Base-by-base conservation (phyloP, 495 filamentous ascomycete species). In the Beverwykella pulmonaria region DNA sequence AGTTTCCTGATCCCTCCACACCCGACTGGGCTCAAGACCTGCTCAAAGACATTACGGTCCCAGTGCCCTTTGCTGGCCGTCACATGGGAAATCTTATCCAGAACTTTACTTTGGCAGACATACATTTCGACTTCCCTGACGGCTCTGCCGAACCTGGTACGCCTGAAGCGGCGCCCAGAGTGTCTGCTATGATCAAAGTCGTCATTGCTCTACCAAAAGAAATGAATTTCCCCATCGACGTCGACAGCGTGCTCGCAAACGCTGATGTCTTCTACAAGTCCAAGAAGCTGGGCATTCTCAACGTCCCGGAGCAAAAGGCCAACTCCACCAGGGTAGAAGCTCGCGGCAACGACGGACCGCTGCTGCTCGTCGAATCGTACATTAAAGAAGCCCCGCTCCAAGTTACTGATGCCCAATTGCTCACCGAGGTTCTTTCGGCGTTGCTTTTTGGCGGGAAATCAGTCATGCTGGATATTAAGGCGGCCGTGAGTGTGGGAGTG, bases 21-120 rank as follows among this genome's bases (percentile, higher is more conserved):
- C 93, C 94, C 1, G 78, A 78, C 26, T 98, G 94, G 94, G 79
- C 97, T 53, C 82, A 83, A 0, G 86, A 92, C 55, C 80, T 98
- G 20, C 80, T 97, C 20, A 87, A 85, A 52, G 92, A 87, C 71
- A 83, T 97, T 69, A 92, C 89, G 4, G 82, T 98, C 8, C 93
- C 93, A 1, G 79, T 97, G 39, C 86, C 90, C 8, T 90, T 97
- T 53, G 90, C 91, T 0, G 92, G 92, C 19, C 84, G 87, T 59
- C 84, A 85, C 2, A 84, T 97, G 68, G 92, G 90, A 55, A 86
- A 90, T 67, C 73, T 96, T 20, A 87, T 98, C 74, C 88, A 86
- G 61, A 92, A 92, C 59, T 96, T 98, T 75, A 88, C 90, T 32
- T 80, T 97, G 70, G 83, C 86, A 1, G 84, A 96, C 74, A 91